phyloP scores from a whole-genome alignment of 1,284 basidiomycete genomes.

The Fomitiporia mediterranea region DNA sequence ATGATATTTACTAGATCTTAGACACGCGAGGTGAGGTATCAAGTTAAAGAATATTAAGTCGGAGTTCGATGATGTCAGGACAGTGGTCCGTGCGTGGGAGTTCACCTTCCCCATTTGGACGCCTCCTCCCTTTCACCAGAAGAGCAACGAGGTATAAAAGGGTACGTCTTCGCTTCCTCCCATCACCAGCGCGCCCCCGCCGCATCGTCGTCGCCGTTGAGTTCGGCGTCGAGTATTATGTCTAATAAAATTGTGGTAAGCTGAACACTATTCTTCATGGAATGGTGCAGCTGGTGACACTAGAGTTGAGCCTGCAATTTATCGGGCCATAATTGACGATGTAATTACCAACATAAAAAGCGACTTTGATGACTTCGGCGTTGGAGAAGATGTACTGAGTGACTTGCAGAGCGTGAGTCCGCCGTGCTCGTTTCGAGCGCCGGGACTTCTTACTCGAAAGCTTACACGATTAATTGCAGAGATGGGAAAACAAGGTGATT shows the following conservation, averaged over 20 bases:
- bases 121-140: slow-evolving; percentile 34
- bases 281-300: slow-evolving; percentile 57
- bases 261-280: slow-evolving; percentile 56
- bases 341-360: slow-evolving; percentile 84
- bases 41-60: background rate
- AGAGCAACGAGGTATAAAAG: slow-evolving; percentile 49
- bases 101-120: slow-evolving; percentile 30
- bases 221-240: slow-evolving; percentile 43
- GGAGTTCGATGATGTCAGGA: background rate
- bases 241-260: slow-evolving; percentile 91
- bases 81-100: slow-evolving; percentile 48
- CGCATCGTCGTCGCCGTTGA: slow-evolving; percentile 21
- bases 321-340: slow-evolving; percentile 95
- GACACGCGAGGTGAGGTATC: background rate
- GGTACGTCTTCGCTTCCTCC: slow-evolving; percentile 27
- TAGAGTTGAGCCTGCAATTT: slow-evolving; percentile 79
- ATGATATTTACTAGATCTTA: background rate
- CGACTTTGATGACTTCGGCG: slow-evolving; percentile 97
- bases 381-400: slow-evolving; percentile 86
- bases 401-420: slow-evolving; percentile 81
- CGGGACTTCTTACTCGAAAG: background rate
- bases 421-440: background rate
- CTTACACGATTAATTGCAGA: slow-evolving; percentile 41
- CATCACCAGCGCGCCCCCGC: slow-evolving; percentile 33
- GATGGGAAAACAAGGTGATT: slow-evolving; percentile 93